Percentiles rank a stretch among this genome's conserved stretches.
These are phyloP conservation scores for Colletotrichum siamense DNA, from an alignment of 2,329 filamentous ascomycete genomes.

Conservation along the genomic window DNA sequence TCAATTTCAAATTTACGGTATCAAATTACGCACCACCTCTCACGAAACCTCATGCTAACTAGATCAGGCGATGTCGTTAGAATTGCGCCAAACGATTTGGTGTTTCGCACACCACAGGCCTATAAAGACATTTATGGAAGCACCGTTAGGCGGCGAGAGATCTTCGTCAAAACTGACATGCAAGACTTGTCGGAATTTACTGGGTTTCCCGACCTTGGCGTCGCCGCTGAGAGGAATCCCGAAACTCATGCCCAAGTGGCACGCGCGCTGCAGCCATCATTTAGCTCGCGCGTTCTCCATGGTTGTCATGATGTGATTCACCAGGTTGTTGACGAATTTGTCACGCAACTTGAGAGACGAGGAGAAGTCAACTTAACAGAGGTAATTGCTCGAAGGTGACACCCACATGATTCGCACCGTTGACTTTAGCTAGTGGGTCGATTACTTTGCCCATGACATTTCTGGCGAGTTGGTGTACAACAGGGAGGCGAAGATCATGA, in stretches of 20 bases:
- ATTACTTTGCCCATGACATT: neutral
- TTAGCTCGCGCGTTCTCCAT: neutral
- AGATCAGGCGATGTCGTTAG: neutral
- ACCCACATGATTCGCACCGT: neutral
- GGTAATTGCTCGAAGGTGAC: neutral
- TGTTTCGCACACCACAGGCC: neutral
- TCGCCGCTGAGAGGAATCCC: neutral
- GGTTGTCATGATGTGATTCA: neutral
- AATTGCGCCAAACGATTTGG: neutral
- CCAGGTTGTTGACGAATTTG: neutral
- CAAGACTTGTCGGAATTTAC: neutral
- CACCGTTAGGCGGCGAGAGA: neutral
- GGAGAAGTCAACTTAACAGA: neutral
- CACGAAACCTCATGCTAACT: neutral
- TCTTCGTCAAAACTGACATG: neutral
- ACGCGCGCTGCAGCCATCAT: neutral
- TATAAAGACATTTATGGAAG: neutral
- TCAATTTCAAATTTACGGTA: neutral
- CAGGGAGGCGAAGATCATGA: neutral
- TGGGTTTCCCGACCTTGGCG: neutral
- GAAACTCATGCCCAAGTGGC: neutral
- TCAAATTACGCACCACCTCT: accelerated
- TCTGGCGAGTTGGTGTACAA: neutral
- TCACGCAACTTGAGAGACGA: neutral
- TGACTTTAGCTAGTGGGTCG: neutral